Conservation (phyloP, 305 asterid genomes). For the Striga hermonthica region DNA sequence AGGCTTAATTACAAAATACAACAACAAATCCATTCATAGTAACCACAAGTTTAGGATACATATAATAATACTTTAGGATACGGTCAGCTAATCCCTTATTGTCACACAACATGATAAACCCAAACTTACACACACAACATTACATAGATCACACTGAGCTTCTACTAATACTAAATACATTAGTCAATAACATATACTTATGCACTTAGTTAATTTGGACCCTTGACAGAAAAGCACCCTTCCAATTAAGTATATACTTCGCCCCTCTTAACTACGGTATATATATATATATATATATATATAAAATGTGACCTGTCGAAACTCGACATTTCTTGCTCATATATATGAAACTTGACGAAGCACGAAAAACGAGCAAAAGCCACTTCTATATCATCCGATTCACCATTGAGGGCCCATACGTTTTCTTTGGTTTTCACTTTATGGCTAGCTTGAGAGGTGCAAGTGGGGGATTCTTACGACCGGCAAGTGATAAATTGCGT, state of each 20-base stretch:
- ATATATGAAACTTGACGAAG: not conserved
- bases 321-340: not conserved
- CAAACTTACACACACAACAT: slow-evolving; percentile 34
- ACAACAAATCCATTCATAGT: not conserved
- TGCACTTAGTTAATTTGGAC: not conserved
- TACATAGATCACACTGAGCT: slow-evolving; percentile 28
- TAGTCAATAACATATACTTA: not conserved
- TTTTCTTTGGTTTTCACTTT: slow-evolving; percentile 24
- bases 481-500: slow-evolving; percentile 39
- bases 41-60: too few relatives aligned
- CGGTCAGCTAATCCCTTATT: too few relatives aligned
- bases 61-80: too few relatives aligned
- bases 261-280: slow-evolving; percentile 19
- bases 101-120: slow-evolving; percentile 1
- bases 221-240: slow-evolving; percentile 19
- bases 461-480: slow-evolving; percentile 40
- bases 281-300: slow-evolving; percentile 17
- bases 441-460: slow-evolving; percentile 46
- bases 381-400: not conserved
- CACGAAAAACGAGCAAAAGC: not conserved
- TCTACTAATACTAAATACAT: slow-evolving; percentile 28
- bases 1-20: not conserved
- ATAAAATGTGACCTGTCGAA: not conserved
- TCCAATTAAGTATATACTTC: slow-evolving; percentile 26
- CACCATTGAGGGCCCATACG: not conserved